Conservation (phyloP, 148 eudicot species). For the Amaranthus cruentus region DNA sequence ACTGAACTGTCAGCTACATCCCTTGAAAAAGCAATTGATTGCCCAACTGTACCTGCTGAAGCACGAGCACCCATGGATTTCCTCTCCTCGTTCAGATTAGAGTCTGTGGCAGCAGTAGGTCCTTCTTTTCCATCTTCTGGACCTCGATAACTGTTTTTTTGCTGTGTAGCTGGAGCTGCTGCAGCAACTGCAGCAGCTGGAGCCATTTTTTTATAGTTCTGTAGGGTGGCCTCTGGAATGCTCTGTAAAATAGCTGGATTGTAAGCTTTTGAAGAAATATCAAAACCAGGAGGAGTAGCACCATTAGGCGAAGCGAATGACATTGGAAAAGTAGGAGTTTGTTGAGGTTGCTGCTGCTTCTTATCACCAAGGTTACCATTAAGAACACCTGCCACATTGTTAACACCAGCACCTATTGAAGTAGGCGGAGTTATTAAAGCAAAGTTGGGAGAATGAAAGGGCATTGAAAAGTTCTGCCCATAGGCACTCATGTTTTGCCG, state of each 20-base stretch:
- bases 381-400: constrained; percentile 19
- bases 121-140: constrained; percentile 58
- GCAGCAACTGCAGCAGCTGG: constrained; percentile 52
- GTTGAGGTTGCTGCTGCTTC: constrained; percentile 69
- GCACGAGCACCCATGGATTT: constrained; percentile 37
- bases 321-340: constrained; percentile 69
- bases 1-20: constrained; percentile 44
- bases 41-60: constrained; percentile 42
- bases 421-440: constrained; percentile 56
- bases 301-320: constrained; percentile 71
- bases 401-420: constrained; percentile 20
- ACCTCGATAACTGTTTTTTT: constrained; percentile 45
- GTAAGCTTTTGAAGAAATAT: constrained; percentile 57
- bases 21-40: constrained; percentile 82
- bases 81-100: constrained; percentile 65
- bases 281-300: constrained; percentile 47
- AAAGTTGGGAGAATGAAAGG: constrained; percentile 66
- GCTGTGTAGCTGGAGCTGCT: constrained; percentile 52
- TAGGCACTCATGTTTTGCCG: constrained; percentile 59
- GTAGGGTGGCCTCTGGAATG: constrained; percentile 60
- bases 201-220: constrained; percentile 53
- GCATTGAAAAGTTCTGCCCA: constrained; percentile 66
- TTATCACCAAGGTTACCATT: constrained; percentile 54
- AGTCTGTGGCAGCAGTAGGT: constrained; percentile 24
- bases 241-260: constrained; percentile 61